These are phyloP conservation scores for Cytospora schulzeri DNA, from an alignment of 2,329 filamentous ascomycete species.

Conservation along the genomic window DNA sequence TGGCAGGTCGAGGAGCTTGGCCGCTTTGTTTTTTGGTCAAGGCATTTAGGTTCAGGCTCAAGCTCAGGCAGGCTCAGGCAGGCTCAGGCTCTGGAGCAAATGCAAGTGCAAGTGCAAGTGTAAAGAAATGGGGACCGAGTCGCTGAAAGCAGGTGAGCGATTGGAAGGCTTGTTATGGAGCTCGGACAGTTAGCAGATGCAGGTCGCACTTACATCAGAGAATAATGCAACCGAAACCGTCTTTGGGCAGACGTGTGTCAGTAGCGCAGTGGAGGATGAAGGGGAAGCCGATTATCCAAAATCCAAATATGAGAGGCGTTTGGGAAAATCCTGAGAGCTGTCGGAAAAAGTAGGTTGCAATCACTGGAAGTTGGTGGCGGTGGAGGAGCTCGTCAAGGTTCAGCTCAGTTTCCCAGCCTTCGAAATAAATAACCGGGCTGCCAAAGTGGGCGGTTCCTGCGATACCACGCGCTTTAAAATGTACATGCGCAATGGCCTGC, in stretches of 20 bases:
- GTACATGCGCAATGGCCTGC: constrained; percentile 21
- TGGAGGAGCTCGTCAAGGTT: constrained; percentile 23
- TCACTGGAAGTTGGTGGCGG: constrained; percentile 17
- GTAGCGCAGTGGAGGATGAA: constrained; percentile 9
- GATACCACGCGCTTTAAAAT: constrained; percentile 10
- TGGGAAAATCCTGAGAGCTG: constrained; percentile 3
- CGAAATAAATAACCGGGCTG: constrained; percentile 24
- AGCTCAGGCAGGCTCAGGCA: constrained; percentile 10
- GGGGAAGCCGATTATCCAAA: neutral
- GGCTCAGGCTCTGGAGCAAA: constrained; percentile 13
- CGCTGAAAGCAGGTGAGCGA: constrained; percentile 18
- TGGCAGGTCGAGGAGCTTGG: constrained; percentile 26
- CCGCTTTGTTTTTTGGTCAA: constrained; percentile 28
- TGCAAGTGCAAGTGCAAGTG: constrained; percentile 10
- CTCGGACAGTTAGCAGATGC: constrained; percentile 10
- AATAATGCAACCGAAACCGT: constrained; percentile 15
- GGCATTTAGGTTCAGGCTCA: constrained; percentile 28
- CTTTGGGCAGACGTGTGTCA: constrained; percentile 12
- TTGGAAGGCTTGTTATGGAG: constrained; percentile 19
- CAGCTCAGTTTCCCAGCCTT: constrained; percentile 27
- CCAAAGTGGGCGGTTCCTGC: constrained; percentile 19
- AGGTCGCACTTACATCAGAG: constrained; percentile 26
- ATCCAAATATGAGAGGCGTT: constrained; percentile 4
- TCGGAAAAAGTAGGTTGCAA: constrained; percentile 13
- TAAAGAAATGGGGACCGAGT: neutral